These are phyloP conservation scores for Diutina catenulata DNA, from an alignment of 1,139 yeast species.

Conservation along the genomic window DNA sequence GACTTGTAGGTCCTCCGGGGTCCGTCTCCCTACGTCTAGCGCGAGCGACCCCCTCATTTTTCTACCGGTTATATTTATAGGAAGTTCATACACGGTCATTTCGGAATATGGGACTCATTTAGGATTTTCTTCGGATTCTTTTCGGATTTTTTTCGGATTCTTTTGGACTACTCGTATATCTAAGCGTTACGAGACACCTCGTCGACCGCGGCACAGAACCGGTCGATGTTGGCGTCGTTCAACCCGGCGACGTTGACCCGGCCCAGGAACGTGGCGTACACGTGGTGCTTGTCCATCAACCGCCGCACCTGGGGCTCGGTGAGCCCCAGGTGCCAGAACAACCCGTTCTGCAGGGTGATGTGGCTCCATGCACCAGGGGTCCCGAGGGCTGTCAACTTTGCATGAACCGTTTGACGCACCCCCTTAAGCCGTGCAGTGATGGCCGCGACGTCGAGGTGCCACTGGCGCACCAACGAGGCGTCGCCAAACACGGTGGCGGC, in stretches of 20 bases:
- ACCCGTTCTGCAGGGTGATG: slow-evolving; percentile 25
- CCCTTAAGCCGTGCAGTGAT: slow-evolving; percentile 20
- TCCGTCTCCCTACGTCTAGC: slow-evolving; percentile 5
- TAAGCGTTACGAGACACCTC: slow-evolving; percentile 20
- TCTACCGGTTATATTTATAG: slow-evolving; percentile 2
- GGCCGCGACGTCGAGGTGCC: slow-evolving; percentile 24
- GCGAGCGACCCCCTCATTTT: slow-evolving; percentile 2
- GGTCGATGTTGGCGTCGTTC: slow-evolving; percentile 23
- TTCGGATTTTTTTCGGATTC: not conserved
- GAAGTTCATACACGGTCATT: not conserved
- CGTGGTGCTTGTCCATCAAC: slow-evolving; percentile 22
- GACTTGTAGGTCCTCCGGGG: not conserved
- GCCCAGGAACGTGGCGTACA: slow-evolving; percentile 26
- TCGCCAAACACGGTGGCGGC: slow-evolving; percentile 16
- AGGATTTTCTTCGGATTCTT: not conserved
- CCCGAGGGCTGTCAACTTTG: slow-evolving; percentile 16
- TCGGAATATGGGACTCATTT: no score
- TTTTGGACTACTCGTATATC: not conserved
- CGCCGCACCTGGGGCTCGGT: slow-evolving; percentile 19
- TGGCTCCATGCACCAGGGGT: slow-evolving; percentile 35
- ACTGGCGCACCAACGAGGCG: slow-evolving; percentile 15
- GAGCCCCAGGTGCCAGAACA: slow-evolving; percentile 35
- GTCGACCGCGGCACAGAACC: slow-evolving; percentile 25
- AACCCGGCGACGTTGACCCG: slow-evolving; percentile 36
- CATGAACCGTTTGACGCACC: slow-evolving; percentile 18